Evolutionary conservation across 2,329 filamentous ascomycete species (phyloP).

Genomic region (Clonostachys byssicola): DNA sequence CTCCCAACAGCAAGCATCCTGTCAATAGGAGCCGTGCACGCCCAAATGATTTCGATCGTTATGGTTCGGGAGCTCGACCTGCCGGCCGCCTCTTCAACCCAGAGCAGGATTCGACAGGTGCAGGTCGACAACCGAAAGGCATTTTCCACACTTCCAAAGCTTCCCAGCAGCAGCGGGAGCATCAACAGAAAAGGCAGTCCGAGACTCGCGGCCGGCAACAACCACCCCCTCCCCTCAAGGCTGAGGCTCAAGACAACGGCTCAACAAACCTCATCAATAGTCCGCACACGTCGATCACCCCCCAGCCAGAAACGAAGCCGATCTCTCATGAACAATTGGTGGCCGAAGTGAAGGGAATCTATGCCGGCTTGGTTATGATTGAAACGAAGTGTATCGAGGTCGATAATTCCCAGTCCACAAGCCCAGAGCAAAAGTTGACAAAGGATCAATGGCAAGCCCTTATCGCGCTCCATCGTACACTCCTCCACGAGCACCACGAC

Average conservation of each 20-base stretch:
- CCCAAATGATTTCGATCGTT: constrained; percentile 13
- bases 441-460: constrained; percentile 80
- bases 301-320: constrained; percentile 58
- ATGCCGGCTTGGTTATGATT: constrained; percentile 79
- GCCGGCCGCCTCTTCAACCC: constrained; percentile 20
- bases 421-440: constrained; percentile 25
- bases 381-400: constrained; percentile 86
- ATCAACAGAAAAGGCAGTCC: background rate
- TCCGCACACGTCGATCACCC: background rate
- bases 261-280: background rate
- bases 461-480: constrained; percentile 74
- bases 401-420: constrained; percentile 54
- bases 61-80: constrained; percentile 3
- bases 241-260: background rate
- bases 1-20: background rate
- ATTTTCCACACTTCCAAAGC: background rate
- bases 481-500: constrained; percentile 80
- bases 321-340: constrained; percentile 78
- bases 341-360: constrained; percentile 79
- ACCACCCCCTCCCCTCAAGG: background rate
- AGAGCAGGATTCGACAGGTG: constrained; percentile 7
- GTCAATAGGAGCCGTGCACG: background rate
- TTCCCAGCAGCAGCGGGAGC: background rate
- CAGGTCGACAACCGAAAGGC: no score
- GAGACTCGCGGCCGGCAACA: background rate